Base-by-base conservation (phyloP, 371 early-diverging fungal species). In the Mucor racemosus region DNA sequence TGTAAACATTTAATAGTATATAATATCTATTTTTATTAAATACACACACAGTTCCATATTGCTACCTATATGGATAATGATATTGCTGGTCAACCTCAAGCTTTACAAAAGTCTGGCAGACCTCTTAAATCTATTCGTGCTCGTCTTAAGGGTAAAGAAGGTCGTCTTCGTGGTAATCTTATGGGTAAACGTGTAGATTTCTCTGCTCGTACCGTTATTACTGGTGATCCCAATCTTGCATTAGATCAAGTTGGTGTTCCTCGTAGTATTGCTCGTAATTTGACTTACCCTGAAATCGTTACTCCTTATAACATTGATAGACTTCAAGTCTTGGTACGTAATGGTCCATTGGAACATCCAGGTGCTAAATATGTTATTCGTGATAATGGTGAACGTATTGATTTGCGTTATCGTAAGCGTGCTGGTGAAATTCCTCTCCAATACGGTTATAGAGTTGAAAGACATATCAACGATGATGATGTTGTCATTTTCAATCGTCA, bases 171-270 rank as follows among this genome's bases (percentile, higher is more conserved):
- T 81, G 99, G 99, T 58, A 99, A 99, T 79, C 81, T 99, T 72
- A 99, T 99, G 99, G 99, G 99, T 58, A 99, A 99, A 80, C 95
- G 99, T 84, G 99, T 99, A 0, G 99, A 99, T 81, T 99, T 99
- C 79, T 97, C 97, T 53, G 99, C 99, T 7, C 94, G 99, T 77
- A 98, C 99, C 5, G 99, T 99, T 63, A 99, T 99, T 80, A 98
- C 99, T 4, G 99, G 99, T 65, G 99, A 99, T 80, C 98, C 99
- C 44, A 99, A 99, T 79, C 84, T 99, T 63, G 91, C 92, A 26
- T 88, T 99, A 56, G 98, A 99, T 77, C 95, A 99, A 84, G 99
- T 99, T 55, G 99, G 99, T 62, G 99, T 99, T 6, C 99, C 99
- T 13, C 89, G 95, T 60, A 91, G 92, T 73, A 98, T 99, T 79